Percentiles rank a stretch among this genome's conserved stretches.
phyloP scores from a whole-genome alignment of 768 basidiomycete species.

The Mycena chlorophos region DNA sequence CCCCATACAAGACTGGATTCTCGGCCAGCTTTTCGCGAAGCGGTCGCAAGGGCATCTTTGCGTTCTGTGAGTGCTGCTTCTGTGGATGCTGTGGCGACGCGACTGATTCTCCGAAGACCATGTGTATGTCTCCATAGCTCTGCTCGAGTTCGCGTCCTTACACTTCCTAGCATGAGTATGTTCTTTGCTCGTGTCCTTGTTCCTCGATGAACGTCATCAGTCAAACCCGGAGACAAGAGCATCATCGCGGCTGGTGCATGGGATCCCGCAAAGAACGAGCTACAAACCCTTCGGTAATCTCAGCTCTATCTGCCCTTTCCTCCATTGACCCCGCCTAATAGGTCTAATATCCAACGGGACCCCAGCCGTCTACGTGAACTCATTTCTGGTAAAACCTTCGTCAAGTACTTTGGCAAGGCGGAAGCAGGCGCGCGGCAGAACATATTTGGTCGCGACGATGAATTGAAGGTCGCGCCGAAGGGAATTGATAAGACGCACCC shows the following conservation, averaged over 20 bases:
- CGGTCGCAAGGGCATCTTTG: conserved; percentile 89
- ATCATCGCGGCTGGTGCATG: conserved; percentile 79
- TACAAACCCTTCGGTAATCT: conserved; percentile 68
- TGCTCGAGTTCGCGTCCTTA: neutral
- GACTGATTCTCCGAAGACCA: conserved; percentile 46
- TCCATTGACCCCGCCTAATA: conserved; percentile 22
- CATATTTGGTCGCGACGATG: conserved; percentile 86
- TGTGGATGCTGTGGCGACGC: neutral
- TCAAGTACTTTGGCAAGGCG: conserved; percentile 73
- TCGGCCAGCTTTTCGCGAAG: conserved; percentile 86
- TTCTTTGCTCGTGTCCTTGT: conserved; percentile 3
- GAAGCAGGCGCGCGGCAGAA: conserved; percentile 63
- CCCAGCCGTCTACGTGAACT: conserved; percentile 62
- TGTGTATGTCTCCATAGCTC: conserved; percentile 44
- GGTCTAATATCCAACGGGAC: conserved; percentile 63
- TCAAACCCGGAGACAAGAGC: conserved; percentile 65
- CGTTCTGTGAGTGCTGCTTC: conserved; percentile 60
- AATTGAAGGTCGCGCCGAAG: conserved; percentile 89
- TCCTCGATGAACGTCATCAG: conserved; percentile 33
- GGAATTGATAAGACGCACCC: conserved; percentile 81
- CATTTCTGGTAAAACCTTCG: conserved; percentile 72
- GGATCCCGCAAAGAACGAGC: conserved; percentile 77
- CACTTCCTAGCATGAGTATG: conserved; percentile 31
- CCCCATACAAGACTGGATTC: conserved; percentile 86
- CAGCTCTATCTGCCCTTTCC: neutral